Conservation (phyloP, 2,329 filamentous ascomycete species). For the Teratosphaeria destructans region DNA sequence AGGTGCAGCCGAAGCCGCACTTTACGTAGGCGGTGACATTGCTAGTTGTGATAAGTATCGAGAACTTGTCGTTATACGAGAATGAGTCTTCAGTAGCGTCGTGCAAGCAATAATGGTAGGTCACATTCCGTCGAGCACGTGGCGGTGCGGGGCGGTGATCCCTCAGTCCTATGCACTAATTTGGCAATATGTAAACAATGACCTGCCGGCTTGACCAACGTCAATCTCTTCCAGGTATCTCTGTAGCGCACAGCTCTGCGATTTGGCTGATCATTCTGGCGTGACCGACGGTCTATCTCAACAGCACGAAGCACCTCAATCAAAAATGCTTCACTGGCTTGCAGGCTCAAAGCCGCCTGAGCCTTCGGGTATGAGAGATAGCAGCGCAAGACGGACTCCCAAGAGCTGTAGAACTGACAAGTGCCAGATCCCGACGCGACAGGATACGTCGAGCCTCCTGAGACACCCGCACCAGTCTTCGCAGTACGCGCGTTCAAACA, state of each 20-base stretch:
- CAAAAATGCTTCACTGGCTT: constrained; percentile 25
- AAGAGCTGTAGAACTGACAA: neutral
- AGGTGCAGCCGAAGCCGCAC: neutral
- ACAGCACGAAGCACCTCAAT: neutral
- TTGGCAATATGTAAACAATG: neutral
- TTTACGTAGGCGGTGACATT: neutral
- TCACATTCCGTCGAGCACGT: neutral
- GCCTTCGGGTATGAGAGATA: neutral
- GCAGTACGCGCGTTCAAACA: constrained; percentile 57
- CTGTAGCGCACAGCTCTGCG: neutral
- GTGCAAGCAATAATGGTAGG: too few species aligned
- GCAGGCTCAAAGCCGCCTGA: constrained; percentile 20
- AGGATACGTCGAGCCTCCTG: constrained; percentile 45
- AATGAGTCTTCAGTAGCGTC: neutral
- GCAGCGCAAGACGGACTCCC: neutral
- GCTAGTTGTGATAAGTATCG: neutral
- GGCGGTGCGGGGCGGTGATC: too few species aligned
- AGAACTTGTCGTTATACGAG: neutral
- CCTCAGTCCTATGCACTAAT: neutral
- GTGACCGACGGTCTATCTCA: neutral
- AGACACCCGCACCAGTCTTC: constrained; percentile 57
- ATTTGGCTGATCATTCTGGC: neutral
- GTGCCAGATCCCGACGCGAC: constrained; percentile 25
- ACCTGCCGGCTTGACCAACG: too few species aligned
- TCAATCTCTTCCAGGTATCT: neutral